These are phyloP conservation scores for Achlya hypogyna DNA, from an alignment of 352 stramenopile species.

Conservation along the genomic window DNA sequence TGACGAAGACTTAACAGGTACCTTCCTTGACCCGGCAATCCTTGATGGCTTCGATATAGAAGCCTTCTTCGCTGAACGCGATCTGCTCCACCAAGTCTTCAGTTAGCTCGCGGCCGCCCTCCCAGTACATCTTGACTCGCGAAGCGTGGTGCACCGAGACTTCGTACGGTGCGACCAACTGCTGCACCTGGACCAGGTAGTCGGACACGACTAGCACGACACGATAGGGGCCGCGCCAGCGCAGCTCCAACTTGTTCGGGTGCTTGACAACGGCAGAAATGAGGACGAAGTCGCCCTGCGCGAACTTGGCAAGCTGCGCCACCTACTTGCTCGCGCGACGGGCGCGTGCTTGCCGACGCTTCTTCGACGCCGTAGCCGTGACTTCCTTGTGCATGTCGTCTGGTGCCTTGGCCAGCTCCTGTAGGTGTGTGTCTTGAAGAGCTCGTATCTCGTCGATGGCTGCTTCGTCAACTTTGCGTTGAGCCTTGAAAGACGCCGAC, in stretches of 20 bases:
- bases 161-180: no score
- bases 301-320: constrained; percentile 7
- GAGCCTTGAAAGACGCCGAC: background rate
- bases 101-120: constrained; percentile 10
- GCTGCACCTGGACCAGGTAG: constrained; percentile 13
- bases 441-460: background rate
- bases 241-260: constrained; percentile 13
- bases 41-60: constrained; percentile 17
- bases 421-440: background rate
- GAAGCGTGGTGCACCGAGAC: background rate
- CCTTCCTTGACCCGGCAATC: constrained; percentile 8
- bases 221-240: background rate
- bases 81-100: constrained; percentile 19
- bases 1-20: constrained; percentile 22
- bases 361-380: no score
- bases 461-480: background rate
- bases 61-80: constrained; percentile 12
- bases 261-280: background rate
- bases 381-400: constrained; percentile 19
- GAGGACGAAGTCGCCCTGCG: constrained; percentile 13
- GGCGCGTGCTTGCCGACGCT: background rate
- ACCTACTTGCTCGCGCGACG: background rate
- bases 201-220: constrained; percentile 12
- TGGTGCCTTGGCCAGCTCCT: background rate
- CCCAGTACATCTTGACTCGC: constrained; percentile 8